Conservation (phyloP, 73 alveolate genomes). For the Uronychia binucleata region DNA sequence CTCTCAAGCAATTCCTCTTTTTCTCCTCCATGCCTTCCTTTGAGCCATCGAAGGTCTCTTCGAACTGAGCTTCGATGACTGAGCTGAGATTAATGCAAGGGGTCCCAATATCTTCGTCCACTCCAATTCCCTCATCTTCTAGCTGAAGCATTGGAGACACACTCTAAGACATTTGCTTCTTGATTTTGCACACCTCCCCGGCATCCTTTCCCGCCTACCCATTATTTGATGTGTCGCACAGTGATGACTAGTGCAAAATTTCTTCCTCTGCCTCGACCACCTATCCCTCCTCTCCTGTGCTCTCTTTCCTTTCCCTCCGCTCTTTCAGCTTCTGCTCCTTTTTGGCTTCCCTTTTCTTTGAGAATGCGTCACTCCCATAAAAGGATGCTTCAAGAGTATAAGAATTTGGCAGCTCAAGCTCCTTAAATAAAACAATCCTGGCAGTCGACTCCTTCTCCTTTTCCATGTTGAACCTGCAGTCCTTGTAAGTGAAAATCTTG, state of each 20-base stretch:
- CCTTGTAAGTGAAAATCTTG: slow-evolving; percentile 24
- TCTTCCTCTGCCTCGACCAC: no score
- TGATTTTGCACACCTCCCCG: no score
- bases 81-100: not conserved
- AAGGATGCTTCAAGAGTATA: slow-evolving; percentile 57
- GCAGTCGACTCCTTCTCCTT: slow-evolving; percentile 57
- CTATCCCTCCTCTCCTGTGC: no score
- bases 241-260: no score
- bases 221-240: no score
- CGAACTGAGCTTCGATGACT: not conserved
- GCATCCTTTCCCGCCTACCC: no score
- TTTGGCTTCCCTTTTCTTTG: not conserved
- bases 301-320: no score
- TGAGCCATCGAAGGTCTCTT: not conserved
- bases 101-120: not conserved
- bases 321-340: no score
- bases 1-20: no score
- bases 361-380: slow-evolving; percentile 11
- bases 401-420: slow-evolving; percentile 33
- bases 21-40: no score
- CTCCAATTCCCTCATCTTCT: not conserved
- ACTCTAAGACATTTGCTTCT: no score
- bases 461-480: slow-evolving; percentile 27
- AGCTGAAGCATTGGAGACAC: not conserved
- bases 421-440: slow-evolving; percentile 52